Conservation (phyloP, 2,329 filamentous ascomycete genomes). For the Aspergillus pseudoglaucus region DNA sequence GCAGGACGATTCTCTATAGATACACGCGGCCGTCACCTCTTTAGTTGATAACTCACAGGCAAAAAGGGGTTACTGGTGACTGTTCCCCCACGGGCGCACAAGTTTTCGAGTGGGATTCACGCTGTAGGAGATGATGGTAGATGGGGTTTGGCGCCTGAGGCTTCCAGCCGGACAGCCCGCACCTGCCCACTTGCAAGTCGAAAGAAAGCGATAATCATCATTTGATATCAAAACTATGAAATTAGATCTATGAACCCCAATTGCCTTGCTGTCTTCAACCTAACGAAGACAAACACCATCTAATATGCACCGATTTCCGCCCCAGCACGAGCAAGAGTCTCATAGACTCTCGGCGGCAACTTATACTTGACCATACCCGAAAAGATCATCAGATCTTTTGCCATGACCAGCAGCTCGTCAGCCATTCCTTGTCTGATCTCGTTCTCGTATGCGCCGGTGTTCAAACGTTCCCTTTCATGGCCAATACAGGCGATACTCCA, state of each 20-base stretch:
- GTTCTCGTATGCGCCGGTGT: slow-evolving; percentile 63
- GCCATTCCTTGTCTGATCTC: slow-evolving; percentile 48
- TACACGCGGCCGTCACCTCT: background rate
- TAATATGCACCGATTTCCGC: slow-evolving; percentile 52
- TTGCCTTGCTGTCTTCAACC: too few species aligned
- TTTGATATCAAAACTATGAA: background rate
- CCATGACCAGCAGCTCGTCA: slow-evolving; percentile 68
- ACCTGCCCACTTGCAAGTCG: background rate
- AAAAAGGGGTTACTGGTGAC: background rate
- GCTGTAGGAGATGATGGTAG: background rate
- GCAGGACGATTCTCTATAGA: too few species aligned
- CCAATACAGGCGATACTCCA: slow-evolving; percentile 89
- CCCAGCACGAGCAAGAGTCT: slow-evolving; percentile 75
- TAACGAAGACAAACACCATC: background rate
- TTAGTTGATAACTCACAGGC: background rate
- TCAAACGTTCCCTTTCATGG: slow-evolving; percentile 65
- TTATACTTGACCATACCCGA: slow-evolving; percentile 88
- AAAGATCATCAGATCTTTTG: slow-evolving; percentile 87
- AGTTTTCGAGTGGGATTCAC: background rate
- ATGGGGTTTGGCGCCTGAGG: background rate
- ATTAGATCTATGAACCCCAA: slow-evolving; percentile 1
- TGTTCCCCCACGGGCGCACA: background rate
- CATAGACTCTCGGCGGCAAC: slow-evolving; percentile 78
- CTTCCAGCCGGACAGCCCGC: background rate
- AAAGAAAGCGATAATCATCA: slow-evolving; percentile 1